These are phyloP conservation scores for Russula dissimulans DNA, from an alignment of 768 basidiomycete genomes.

Conservation along the genomic window DNA sequence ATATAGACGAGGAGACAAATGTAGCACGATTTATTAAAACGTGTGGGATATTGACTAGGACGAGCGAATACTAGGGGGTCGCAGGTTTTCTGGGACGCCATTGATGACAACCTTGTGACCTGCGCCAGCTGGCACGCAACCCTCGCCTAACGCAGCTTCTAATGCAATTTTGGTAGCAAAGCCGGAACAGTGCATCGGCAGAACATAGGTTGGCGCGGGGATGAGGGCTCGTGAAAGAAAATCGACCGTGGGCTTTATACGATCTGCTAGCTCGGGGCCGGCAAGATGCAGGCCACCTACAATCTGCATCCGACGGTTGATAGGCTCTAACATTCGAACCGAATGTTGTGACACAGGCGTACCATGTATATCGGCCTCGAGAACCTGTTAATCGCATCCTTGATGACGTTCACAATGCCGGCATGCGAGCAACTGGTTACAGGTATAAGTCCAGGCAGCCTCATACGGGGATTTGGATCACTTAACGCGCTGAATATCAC, in stretches of 20 bases:
- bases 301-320: conserved; percentile 35
- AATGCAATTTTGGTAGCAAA: conserved; percentile 68
- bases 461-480: conserved; percentile 10
- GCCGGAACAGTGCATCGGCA: conserved; percentile 83
- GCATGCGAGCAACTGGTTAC: conserved; percentile 57
- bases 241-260: conserved; percentile 60
- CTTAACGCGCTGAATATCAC: conserved; percentile 77
- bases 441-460: not conserved
- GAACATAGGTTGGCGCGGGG: conserved; percentile 58
- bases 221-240: conserved; percentile 53
- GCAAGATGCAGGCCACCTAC: conserved; percentile 83
- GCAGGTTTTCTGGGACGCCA: conserved; percentile 32
- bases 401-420: conserved; percentile 77
- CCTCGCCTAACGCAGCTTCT: conserved; percentile 59
- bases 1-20: not conserved
- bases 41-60: not conserved
- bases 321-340: not conserved
- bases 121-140: conserved; percentile 69
- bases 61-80: conserved; percentile 6
- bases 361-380: conserved; percentile 72
- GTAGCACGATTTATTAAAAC: not conserved
- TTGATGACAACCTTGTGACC: conserved; percentile 55
- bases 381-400: conserved; percentile 54
- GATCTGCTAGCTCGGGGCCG: conserved; percentile 50
- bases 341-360: not conserved